Evolutionary conservation across 768 basidiomycete species (phyloP).

Genomic region (Rhizopogon sp.): DNA sequence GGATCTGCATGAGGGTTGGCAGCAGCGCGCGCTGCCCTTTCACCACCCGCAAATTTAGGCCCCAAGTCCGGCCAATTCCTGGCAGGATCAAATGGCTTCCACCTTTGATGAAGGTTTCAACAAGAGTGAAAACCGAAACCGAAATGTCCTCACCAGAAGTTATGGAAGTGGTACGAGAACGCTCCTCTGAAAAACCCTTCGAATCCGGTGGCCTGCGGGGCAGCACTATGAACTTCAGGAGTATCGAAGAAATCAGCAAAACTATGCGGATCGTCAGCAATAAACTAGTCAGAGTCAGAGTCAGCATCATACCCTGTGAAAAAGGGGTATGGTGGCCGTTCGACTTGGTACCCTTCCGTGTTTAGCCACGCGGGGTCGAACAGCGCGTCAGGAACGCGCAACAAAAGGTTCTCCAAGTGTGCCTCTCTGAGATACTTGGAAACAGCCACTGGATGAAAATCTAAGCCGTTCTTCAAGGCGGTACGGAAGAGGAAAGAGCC

Average conservation of each 20-base stretch:
- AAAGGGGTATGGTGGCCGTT: slow-evolving; percentile 89
- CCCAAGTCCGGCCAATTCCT: slow-evolving; percentile 93
- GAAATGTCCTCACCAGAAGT: slow-evolving; percentile 62
- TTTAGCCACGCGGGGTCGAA: slow-evolving; percentile 96
- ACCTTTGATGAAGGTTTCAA: slow-evolving; percentile 45
- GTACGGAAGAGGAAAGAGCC: slow-evolving; percentile 91
- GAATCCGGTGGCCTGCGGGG: slow-evolving; percentile 80
- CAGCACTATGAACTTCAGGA: slow-evolving; percentile 61
- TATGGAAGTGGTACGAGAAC: slow-evolving; percentile 93
- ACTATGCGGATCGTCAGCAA: slow-evolving; percentile 31
- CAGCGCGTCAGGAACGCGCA: slow-evolving; percentile 84
- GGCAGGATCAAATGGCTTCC: slow-evolving; percentile 85
- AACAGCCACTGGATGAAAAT: slow-evolving; percentile 95
- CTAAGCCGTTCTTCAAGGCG: slow-evolving; percentile 83
- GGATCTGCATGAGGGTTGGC: slow-evolving; percentile 15
- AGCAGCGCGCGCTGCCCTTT: slow-evolving; percentile 52
- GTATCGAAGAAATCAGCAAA: slow-evolving; percentile 84
- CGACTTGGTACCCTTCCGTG: slow-evolving; percentile 82
- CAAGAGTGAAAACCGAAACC: neutral
- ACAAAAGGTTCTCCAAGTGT: slow-evolving; percentile 65
- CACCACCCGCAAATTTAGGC: slow-evolving; percentile 66
- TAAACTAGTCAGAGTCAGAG: neutral
- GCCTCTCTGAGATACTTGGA: slow-evolving; percentile 83
- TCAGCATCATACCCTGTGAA: slow-evolving; percentile 63
- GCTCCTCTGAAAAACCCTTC: slow-evolving; percentile 91